These are phyloP conservation scores for Suillus spraguei DNA, from an alignment of 768 basidiomycete genomes.

Conservation along the genomic window DNA sequence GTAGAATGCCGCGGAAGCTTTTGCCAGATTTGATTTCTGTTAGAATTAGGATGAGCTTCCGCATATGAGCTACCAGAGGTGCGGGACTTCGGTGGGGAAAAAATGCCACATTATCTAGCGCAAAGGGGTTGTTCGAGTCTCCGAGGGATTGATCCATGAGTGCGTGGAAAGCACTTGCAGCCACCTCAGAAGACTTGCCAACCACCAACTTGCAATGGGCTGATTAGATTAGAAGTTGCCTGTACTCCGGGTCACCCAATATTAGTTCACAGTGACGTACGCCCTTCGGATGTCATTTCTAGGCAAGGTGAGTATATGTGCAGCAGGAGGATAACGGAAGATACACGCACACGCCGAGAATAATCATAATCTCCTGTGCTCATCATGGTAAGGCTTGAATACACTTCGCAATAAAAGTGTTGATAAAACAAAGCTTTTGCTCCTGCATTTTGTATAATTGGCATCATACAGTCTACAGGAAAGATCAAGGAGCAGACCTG, in stretches of 20 bases:
- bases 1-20: constrained; percentile 94
- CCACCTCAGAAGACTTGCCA: constrained; percentile 86
- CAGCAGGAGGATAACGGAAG: constrained; percentile 8
- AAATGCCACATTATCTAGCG: too few species aligned
- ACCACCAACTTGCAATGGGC: constrained; percentile 97
- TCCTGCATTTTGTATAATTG: constrained; percentile 90
- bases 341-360: constrained; percentile 86
- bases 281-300: not conserved
- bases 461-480: constrained; percentile 62
- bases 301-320: constrained; percentile 6
- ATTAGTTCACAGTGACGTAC: not conserved
- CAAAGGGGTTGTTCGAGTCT: constrained; percentile 39
- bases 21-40: constrained; percentile 91
- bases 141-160: constrained; percentile 94
- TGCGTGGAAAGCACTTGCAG: too few species aligned
- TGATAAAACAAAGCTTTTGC: constrained; percentile 66
- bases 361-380: constrained; percentile 94
- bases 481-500: constrained; percentile 57
- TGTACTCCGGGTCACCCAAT: constrained; percentile 79
- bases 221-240: constrained; percentile 93
- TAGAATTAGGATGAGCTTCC: constrained; percentile 83
- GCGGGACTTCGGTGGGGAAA: constrained; percentile 75
- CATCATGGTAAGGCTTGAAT: constrained; percentile 78
- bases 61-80: constrained; percentile 77
- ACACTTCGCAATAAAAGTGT: constrained; percentile 74